Conservation (phyloP, 225 moss, liverwort and hornwort genomes). For the Takakia lepidozioides region DNA sequence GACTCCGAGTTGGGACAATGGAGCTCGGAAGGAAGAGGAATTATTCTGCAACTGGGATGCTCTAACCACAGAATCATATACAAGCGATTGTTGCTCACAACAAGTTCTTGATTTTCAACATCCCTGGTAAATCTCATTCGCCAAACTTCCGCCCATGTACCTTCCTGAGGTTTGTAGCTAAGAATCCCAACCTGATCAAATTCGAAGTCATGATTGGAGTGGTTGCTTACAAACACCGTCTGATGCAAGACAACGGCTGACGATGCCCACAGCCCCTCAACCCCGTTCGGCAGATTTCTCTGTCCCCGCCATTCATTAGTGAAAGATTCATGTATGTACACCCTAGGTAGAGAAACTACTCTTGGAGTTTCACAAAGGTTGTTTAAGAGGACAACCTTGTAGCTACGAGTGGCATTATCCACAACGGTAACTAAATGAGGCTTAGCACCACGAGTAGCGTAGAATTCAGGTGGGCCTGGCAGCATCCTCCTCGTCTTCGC, state of each 20-base stretch:
- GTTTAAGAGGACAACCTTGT: constrained; percentile 28
- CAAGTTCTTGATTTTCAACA: constrained; percentile 24
- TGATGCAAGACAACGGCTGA: constrained; percentile 19
- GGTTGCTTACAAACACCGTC: constrained; percentile 12
- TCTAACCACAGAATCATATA: constrained; percentile 26
- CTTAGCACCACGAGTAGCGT: constrained; percentile 19
- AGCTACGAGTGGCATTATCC: constrained; percentile 12
- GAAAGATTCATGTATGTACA: constrained; percentile 21
- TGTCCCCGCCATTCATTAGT: constrained; percentile 22
- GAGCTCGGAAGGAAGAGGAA: too few species aligned
- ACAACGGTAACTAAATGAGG: constrained; percentile 21
- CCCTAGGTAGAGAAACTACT: constrained; percentile 2
- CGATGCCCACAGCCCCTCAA: constrained; percentile 30
- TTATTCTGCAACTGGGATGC: too few species aligned
- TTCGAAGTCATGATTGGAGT: constrained; percentile 6
- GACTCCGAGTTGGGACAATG: not conserved
- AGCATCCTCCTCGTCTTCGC: constrained; percentile 6
- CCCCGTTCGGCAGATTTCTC: constrained; percentile 20
- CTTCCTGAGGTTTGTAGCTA: constrained; percentile 8
- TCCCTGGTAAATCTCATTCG: constrained; percentile 21
- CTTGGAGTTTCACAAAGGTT: constrained; percentile 16
- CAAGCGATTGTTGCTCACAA: constrained; percentile 19
- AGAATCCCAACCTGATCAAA: constrained; percentile 20
- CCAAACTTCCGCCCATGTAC: constrained; percentile 21
- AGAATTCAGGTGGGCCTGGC: constrained; percentile 31